Evolutionary conservation across 2,329 filamentous ascomycete species (phyloP), one percentile per base, ranked within the genome.

Genomic region (Aspergillus ibericus): DNA sequence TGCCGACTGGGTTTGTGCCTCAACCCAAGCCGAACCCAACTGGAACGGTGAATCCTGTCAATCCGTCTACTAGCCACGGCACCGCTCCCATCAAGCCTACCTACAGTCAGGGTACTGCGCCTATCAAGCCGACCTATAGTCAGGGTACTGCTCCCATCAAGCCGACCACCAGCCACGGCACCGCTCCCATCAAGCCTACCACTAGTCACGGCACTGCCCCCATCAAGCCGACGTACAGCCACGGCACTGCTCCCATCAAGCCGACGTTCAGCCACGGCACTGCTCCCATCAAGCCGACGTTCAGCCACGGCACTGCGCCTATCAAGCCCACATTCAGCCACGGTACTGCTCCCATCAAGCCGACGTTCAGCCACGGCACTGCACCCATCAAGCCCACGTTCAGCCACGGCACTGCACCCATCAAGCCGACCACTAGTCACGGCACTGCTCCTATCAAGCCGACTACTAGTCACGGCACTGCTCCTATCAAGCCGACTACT

Each of bases 401-500:
- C 47, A 50, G 48, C 13, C 29, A 36, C 29, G 48, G 48, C 10
- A 51, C 48, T 15, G 48, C 48, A n/a, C 48, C 48, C 32, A 36
- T 51, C 32, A 38, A 3, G 27, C 47, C 25, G 3, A 49, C 32
- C 9, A 36, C 12, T 32, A 51, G 48, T 9, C 32, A 36, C 18
- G 48, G 48, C 5, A 51, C 48, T 15, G 48, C 48, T 25, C 48
- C 48, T 22, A 36, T 51, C 29, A 4, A 9, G 18, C 48, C 48
- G 0, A 51, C 48, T 15, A 36, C 16, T 6, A 51, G 48, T 3
- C 48, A 51, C 6, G 48, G 48, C 5, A 51, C 48, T n/a, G 48
- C 48, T 51, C 48, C 48, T 22, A 36, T 51, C 34, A 62, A 61
- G 55, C 38, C 61, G 4, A 61, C 47, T 22, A 50, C 29, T 29